Evolutionary conservation across 2,329 filamentous ascomycete species (phyloP).

Genomic region (Xylaria sp.): DNA sequence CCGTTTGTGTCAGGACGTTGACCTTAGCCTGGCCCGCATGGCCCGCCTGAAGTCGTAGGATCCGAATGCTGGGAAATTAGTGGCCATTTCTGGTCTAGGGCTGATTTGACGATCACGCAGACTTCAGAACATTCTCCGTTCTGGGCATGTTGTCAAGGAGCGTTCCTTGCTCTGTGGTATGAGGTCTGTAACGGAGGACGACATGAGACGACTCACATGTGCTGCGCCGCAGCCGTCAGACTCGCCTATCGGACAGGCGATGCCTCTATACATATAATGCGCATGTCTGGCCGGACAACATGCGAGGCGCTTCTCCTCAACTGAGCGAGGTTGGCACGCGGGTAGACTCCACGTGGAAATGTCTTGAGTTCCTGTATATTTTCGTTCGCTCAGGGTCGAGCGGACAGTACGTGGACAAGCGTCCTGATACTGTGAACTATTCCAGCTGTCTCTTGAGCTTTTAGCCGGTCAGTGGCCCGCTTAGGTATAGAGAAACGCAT

Average conservation of each 20-base stretch:
- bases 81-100: slow-evolving; percentile 12
- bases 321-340: not conserved
- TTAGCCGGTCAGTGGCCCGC: not conserved
- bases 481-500: not conserved
- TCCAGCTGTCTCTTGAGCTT: too few relatives aligned
- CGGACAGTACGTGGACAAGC: not conserved
- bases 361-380: too few relatives aligned
- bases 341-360: too few relatives aligned
- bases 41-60: slow-evolving; percentile 31
- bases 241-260: not conserved
- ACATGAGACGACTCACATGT: slow-evolving; percentile 6
- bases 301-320: not conserved
- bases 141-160: not conserved
- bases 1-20: slow-evolving; percentile 7
- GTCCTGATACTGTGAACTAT: not conserved
- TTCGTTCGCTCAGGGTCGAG: not conserved
- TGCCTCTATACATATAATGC: not conserved
- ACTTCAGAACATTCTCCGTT: not conserved
- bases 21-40: not conserved
- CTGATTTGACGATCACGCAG: slow-evolving; percentile 22
- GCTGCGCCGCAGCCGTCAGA: slow-evolving; percentile 10
- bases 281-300: not conserved
- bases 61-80: slow-evolving; percentile 23
- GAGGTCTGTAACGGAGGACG: not conserved
- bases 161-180: not conserved